Evolutionary conservation across 2,329 filamentous ascomycete species (phyloP), one percentile per base, ranked within the genome.

Genomic region (Daldinia eschscholtzii): DNA sequence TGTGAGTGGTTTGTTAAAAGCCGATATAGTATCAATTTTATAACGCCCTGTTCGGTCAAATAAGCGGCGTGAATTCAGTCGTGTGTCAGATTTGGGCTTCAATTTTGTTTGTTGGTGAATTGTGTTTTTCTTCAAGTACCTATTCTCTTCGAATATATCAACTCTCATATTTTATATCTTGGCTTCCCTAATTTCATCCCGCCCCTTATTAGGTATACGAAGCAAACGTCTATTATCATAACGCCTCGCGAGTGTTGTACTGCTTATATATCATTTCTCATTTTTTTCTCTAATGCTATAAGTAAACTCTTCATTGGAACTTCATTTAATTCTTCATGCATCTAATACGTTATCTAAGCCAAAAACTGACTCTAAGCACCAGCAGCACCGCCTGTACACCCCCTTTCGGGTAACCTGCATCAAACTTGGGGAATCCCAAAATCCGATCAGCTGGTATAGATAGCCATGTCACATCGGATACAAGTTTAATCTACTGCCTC

Each of bases 371-470:
- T 6, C 6, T 41, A 42, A 39, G 15, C 39, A 23, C 10, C 7
- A 35, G 33, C 33, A 48, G 6, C 35, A 37, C 52, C 52, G 33
- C n/a, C n/a, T 44, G n/a, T 5, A 18, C 15, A 41, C 55, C 37
- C 15, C 58, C 7, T 44, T 57, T 57, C 26, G 28, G 23, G 41
- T 64, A 58, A 28, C 56, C 59, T 57, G 57, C 57, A 35, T 59
- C 50, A 5, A 26, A 33, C 23, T 60, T 37, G 41, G 12, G 4
- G 52, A 15, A 9, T 39, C 56, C 59, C 41, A 48, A 56, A 67
- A 69, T 56, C 67, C 61, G 41, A 58, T 67, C 61, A 62, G 52
- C 56, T 41, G 67, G 60, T 67, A 66, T 30, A 57, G 26, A 61
- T 60, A 61, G 57, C 5, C 35, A 61, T 52, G 42, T 64, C 64